Conservation (phyloP, 257 asterid genomes). For the Orobanche coerulescens region DNA sequence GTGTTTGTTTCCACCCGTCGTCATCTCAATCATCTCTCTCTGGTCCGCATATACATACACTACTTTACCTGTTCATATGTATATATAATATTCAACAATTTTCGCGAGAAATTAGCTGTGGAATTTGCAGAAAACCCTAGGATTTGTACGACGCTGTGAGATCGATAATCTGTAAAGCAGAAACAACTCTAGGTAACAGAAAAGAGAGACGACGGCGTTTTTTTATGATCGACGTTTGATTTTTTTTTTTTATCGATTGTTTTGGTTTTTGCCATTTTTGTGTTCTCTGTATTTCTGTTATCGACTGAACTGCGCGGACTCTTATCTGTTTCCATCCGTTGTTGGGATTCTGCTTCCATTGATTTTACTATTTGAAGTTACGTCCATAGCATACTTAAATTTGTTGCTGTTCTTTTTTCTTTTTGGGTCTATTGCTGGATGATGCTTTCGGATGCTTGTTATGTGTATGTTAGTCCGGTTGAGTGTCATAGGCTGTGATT, state of each 20-base stretch:
- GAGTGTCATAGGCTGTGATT: background rate
- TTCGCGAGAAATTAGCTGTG: conserved; percentile 17
- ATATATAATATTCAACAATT: conserved; percentile 9
- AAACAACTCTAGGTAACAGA: conserved; percentile 26
- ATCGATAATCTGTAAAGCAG: conserved; percentile 16
- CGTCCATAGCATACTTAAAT: background rate
- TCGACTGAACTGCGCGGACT: background rate
- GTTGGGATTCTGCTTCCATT: background rate
- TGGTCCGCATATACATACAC: conserved; percentile 20
- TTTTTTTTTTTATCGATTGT: background rate
- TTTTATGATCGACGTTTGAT: conserved; percentile 13
- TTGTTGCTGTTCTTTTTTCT: background rate
- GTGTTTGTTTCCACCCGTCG: conserved; percentile 20
- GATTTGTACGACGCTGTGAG: conserved; percentile 20
- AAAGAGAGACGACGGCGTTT: background rate
- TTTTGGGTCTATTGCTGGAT: background rate
- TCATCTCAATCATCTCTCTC: conserved; percentile 21
- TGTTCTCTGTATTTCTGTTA: background rate
- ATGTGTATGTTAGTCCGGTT: conserved; percentile 1
- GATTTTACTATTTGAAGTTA: conserved; percentile 6
- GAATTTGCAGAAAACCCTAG: conserved; percentile 27
- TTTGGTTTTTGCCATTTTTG: background rate
- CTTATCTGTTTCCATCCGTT: conserved; percentile 18
- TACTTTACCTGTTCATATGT: conserved; percentile 18
- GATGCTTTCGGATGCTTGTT: background rate